These are phyloP conservation scores for Mrakia hoshinonis DNA, from an alignment of 768 basidiomycete species.

Conservation along the genomic window DNA sequence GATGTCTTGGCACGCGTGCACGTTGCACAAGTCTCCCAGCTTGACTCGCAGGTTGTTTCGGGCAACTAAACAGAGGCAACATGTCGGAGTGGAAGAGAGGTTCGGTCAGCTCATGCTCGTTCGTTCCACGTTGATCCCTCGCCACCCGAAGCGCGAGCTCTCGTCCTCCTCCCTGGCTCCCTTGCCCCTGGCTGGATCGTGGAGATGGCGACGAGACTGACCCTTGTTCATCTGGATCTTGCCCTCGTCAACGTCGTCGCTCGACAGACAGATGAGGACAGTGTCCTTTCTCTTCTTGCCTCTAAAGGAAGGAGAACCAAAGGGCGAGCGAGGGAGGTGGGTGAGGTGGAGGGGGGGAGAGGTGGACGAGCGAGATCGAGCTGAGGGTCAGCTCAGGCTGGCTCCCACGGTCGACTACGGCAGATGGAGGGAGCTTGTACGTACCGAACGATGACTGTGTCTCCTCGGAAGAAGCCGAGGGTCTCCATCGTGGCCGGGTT, in stretches of 20 bases:
- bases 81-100: background rate
- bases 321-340: background rate
- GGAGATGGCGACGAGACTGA: conserved; percentile 32
- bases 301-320: conserved; percentile 43
- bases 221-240: conserved; percentile 96
- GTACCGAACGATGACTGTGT: conserved; percentile 88
- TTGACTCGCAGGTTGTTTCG: conserved; percentile 97
- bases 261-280: conserved; percentile 89
- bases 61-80: conserved; percentile 55
- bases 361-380: background rate
- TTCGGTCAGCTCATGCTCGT: background rate
- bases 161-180: background rate
- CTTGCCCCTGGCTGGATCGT: background rate
- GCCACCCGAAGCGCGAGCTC: background rate
- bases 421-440: conserved; percentile 30
- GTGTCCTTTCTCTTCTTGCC: conserved; percentile 98
- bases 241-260: conserved; percentile 95
- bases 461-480: conserved; percentile 87
- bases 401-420: no score
- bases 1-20: conserved; percentile 93
- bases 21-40: conserved; percentile 89
- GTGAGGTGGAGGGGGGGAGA: background rate
- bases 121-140: background rate
- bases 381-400: background rate
- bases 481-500: conserved; percentile 95